Evolutionary conservation across 148 eudicot species (phyloP), one percentile per base, ranked within the genome.

Genomic region (Silene uniflora): DNA sequence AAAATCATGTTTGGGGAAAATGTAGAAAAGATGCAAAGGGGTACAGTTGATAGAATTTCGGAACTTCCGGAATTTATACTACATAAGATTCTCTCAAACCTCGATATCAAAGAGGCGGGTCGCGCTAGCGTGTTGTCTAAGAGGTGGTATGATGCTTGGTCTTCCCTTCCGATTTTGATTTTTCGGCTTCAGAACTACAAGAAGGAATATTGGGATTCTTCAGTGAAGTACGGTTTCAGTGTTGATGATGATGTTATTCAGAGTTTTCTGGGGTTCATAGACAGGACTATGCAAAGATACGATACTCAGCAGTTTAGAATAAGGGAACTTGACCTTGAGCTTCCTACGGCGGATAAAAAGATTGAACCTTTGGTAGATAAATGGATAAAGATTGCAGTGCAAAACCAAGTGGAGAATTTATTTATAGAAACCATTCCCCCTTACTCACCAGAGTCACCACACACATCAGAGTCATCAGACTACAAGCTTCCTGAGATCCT

Each of bases 1-100:
- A 14, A 21, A 65, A 65, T 7, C 16, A 65, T 3, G 68, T 25
- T 29, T 65, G 44, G 27, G 68, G 35, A 11, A 24, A 73, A 74
- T 23, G 44, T 22, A 62, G 2, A 12, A n/a, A 42, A 67, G 23
- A 35, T 47, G 54, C 49, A n/a, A 39, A 67, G 8, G 10, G 71
- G 21, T 87, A n/a, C 1, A 32, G 69, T 70, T 47, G 39, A 70
- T 60, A n/a, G n/a, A n/a, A n/a, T n/a, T n/a, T n/a, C n/a, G n/a
- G n/a, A n/a, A n/a, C n/a, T n/a, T n/a, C n/a, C 73, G 17, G 73
- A 52, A 5, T 22, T 22, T 23, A 70, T 49, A 8, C 27, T 70
- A 2, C 73, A 70, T 70, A 16, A 2, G 11, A 70, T 70, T 52
- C 39, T 70, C 9, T 49, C 39, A 23, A 14, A 1, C 2, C 73